Conservation (phyloP, 352 stramenopile species). For the Phytophthora fragariaefolia region DNA sequence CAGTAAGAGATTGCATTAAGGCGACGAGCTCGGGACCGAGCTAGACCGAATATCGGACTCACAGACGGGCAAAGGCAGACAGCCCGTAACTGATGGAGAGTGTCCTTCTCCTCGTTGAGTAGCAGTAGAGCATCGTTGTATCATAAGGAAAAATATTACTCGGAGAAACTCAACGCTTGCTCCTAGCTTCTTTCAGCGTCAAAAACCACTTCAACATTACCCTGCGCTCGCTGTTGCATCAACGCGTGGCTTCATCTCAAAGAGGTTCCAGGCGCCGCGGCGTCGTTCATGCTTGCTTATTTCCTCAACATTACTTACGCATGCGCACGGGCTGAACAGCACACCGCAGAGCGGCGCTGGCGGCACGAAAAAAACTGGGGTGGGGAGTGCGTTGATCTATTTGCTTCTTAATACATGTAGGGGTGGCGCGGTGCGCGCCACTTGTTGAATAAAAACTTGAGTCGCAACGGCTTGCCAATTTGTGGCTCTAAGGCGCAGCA, state of each 20-base stretch:
- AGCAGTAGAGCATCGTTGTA: constrained; percentile 53
- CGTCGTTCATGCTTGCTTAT: constrained; percentile 39
- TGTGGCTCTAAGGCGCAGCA: constrained; percentile 27
- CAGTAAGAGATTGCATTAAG: constrained; percentile 19
- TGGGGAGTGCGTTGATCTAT: constrained; percentile 38
- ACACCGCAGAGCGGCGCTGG: neutral
- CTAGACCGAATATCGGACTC: constrained; percentile 36
- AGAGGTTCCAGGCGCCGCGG: constrained; percentile 3
- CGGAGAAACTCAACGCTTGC: constrained; percentile 19
- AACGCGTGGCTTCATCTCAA: constrained; percentile 4
- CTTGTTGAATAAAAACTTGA: constrained; percentile 45
- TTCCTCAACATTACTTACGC: constrained; percentile 40
- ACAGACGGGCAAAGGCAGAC: constrained; percentile 33
- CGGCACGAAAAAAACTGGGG: constrained; percentile 34
- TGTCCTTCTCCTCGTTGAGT: constrained; percentile 40
- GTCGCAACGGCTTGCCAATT: constrained; percentile 18
- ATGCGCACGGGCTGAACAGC: constrained; percentile 15
- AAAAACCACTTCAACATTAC: no score
- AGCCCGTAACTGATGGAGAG: constrained; percentile 41
- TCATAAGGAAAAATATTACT: constrained; percentile 50
- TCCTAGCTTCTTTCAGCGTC: neutral
- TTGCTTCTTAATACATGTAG: constrained; percentile 37
- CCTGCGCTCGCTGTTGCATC: no score
- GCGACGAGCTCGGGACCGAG: constrained; percentile 22
- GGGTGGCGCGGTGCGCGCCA: constrained; percentile 6